These are phyloP conservation scores for Opeltia flavorubescens DNA, from an alignment of 495 filamentous ascomycete genomes.

Conservation along the genomic window DNA sequence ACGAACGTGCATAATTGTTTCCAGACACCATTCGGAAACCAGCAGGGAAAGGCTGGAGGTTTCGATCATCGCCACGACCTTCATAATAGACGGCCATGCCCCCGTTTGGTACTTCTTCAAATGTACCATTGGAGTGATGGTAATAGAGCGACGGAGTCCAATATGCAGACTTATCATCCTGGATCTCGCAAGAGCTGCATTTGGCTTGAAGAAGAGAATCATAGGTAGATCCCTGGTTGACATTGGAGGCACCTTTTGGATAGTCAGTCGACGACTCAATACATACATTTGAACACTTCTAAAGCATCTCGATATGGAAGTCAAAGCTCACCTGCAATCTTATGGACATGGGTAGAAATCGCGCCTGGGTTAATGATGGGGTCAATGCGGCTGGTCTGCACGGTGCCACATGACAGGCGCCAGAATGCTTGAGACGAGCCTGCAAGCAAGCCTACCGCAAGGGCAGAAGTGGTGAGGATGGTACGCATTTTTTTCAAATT, in stretches of 20 bases:
- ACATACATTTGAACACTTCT: too few relatives aligned
- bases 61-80: slow-evolving; percentile 24
- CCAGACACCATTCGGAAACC: slow-evolving; percentile 32
- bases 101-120: slow-evolving; percentile 26
- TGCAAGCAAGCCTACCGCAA: background rate
- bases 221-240: slow-evolving; percentile 30
- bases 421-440: slow-evolving; percentile 18
- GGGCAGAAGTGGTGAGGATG: background rate
- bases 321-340: slow-evolving; percentile 9
- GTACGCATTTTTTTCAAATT: too few relatives aligned
- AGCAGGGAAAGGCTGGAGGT: slow-evolving; percentile 26
- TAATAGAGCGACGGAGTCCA: slow-evolving; percentile 57
- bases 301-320: too few relatives aligned
- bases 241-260: slow-evolving; percentile 20
- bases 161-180: slow-evolving; percentile 53
- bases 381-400: slow-evolving; percentile 26
- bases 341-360: slow-evolving; percentile 21
- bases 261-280: background rate
- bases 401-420: slow-evolving; percentile 21
- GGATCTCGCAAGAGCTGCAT: slow-evolving; percentile 52
- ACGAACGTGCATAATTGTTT: slow-evolving; percentile 21
- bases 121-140: slow-evolving; percentile 30
- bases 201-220: slow-evolving; percentile 34
- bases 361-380: slow-evolving; percentile 19
- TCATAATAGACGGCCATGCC: slow-evolving; percentile 31